A percentile compares a stretch with the other conserved stretches of the same genome.
phyloP scores from a whole-genome alignment of 2,329 filamentous ascomycete species.

The Ampelomyces quisqualis region DNA sequence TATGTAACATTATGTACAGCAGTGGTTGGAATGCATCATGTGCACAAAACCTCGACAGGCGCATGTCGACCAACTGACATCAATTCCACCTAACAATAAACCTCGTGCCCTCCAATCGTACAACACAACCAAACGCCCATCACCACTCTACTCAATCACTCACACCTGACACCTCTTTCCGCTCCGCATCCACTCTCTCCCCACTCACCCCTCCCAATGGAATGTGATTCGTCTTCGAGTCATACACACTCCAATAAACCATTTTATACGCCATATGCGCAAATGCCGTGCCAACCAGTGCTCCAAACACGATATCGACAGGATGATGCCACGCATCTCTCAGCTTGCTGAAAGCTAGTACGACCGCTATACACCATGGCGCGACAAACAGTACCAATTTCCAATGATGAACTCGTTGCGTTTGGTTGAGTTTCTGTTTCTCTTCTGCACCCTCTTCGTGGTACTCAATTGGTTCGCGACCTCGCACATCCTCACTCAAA shows the following conservation, averaged over 20 bases:
- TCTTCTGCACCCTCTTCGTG: not conserved
- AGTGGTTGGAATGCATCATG: slow-evolving; percentile 6
- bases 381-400: slow-evolving; percentile 63
- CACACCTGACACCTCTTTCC: not conserved
- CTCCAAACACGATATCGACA: slow-evolving; percentile 66
- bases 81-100: not conserved
- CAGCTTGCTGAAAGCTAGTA: slow-evolving; percentile 66
- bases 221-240: slow-evolving; percentile 19
- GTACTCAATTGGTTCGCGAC: not conserved
- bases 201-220: slow-evolving; percentile 6
- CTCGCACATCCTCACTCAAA: slow-evolving; percentile 2
- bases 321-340: slow-evolving; percentile 70
- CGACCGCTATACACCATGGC: slow-evolving; percentile 62
- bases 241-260: slow-evolving; percentile 50
- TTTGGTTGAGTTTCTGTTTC: not conserved
- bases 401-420: slow-evolving; percentile 62
- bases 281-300: slow-evolving; percentile 61
- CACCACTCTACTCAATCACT: not conserved
- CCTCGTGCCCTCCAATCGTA: too few relatives aligned
- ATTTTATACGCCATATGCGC: slow-evolving; percentile 64
- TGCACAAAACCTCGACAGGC: too few relatives aligned
- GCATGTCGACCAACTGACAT: too few relatives aligned
- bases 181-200: not conserved
- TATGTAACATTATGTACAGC: slow-evolving; percentile 18
- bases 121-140: too few relatives aligned